A percentile compares a stretch with the other conserved stretches of the same genome.
phyloP scores from a whole-genome alignment of 2,329 filamentous ascomycete species.

The Trichophyton mentagrophytes region DNA sequence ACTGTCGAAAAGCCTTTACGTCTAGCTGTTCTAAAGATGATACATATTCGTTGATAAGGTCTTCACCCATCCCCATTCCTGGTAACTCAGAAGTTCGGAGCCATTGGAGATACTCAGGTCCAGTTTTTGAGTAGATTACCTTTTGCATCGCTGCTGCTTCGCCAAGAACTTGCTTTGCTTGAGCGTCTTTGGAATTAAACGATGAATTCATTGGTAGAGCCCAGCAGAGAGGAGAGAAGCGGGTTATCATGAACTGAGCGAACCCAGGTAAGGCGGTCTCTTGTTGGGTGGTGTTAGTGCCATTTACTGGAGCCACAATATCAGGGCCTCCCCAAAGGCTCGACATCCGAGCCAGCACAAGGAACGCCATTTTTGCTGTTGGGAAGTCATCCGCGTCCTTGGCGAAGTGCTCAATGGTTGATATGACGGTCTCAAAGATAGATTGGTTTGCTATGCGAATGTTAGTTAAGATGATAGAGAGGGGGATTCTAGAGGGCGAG shows the following conservation, averaged over 20 bases:
- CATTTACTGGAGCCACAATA: constrained; percentile 37
- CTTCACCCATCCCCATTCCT: constrained; percentile 36
- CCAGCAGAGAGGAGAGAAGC: constrained; percentile 85
- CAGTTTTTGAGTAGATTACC: constrained; percentile 80
- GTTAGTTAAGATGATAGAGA: not conserved
- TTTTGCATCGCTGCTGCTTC: constrained; percentile 83
- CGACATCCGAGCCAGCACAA: constrained; percentile 70
- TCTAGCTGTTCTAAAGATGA: constrained; percentile 33
- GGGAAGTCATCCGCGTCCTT: constrained; percentile 58
- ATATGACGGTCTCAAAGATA: constrained; percentile 77
- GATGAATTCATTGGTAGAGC: constrained; percentile 64
- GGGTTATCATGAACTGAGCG: constrained; percentile 75
- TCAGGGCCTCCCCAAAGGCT: constrained; percentile 84
- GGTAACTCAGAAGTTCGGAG: constrained; percentile 34
- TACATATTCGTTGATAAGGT: constrained; percentile 37
- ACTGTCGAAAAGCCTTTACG: constrained; percentile 35
- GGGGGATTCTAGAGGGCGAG: not conserved
- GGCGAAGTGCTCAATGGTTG: constrained; percentile 72
- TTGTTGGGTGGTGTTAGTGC: constrained; percentile 20
- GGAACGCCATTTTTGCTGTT: constrained; percentile 64
- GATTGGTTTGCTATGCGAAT: constrained; percentile 56
- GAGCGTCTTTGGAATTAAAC: constrained; percentile 77
- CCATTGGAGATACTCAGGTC: constrained; percentile 57
- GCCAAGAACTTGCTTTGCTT: constrained; percentile 72
- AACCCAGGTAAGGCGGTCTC: constrained; percentile 62